Conservation (phyloP, 2,329 filamentous ascomycete species). For the Phialophora tarda region DNA sequence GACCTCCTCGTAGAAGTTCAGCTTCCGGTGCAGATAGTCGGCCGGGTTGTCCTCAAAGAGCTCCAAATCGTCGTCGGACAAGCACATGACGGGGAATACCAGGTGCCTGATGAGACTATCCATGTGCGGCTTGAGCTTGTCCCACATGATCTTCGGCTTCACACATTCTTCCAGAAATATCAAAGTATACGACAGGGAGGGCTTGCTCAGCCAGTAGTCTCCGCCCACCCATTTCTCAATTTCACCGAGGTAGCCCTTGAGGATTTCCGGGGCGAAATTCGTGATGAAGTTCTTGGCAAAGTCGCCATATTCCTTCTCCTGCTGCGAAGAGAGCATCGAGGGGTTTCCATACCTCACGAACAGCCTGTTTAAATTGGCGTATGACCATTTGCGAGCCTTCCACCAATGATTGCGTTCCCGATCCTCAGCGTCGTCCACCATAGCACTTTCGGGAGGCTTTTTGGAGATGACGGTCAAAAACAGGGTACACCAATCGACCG, state of each 20-base stretch:
- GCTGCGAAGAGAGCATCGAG: constrained; percentile 71
- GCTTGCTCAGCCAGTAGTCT: constrained; percentile 91
- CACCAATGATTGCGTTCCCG: constrained; percentile 97
- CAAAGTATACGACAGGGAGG: constrained; percentile 89
- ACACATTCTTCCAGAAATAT: constrained; percentile 97
- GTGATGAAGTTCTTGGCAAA: constrained; percentile 91
- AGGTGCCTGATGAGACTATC: constrained; percentile 92
- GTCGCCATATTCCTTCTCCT: constrained; percentile 74
- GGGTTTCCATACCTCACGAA: constrained; percentile 96
- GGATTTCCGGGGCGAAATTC: constrained; percentile 91
- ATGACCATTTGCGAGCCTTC: constrained; percentile 99
- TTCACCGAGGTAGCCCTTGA: constrained; percentile 91
- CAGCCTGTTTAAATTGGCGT: constrained; percentile 93
- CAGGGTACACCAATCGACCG: constrained; percentile 94
- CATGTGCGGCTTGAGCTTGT: constrained; percentile 88
- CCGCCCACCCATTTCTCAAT: constrained; percentile 98
- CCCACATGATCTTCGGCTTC: constrained; percentile 96
- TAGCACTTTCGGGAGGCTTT: constrained; percentile 75
- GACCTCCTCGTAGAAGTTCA: constrained; percentile 98
- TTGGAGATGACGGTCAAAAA: constrained; percentile 92
- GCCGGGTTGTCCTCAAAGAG: constrained; percentile 93
- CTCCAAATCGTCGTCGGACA: constrained; percentile 89
- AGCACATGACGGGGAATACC: constrained; percentile 92
- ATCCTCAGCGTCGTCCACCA: constrained; percentile 80
- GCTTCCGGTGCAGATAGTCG: constrained; percentile 94